A percentile compares a stretch with the other conserved stretches of the same genome.
Conservation (phyloP, 2,329 filamentous ascomycete species). For the Aspergillus hortae region DNA sequence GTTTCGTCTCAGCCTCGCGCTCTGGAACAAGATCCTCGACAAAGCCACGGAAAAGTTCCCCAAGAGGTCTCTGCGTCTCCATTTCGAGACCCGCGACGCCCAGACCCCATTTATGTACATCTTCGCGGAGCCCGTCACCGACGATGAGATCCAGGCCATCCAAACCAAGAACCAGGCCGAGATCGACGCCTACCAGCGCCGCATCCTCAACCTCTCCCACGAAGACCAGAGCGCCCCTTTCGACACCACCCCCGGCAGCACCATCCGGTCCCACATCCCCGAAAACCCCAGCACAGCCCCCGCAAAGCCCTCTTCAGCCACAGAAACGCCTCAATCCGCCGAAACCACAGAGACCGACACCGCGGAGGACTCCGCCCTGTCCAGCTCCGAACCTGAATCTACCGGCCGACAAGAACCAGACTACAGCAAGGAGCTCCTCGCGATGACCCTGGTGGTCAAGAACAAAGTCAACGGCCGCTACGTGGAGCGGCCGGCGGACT, state of each 20-base stretch:
- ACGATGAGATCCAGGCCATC: slow-evolving; percentile 68
- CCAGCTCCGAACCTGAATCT: not conserved
- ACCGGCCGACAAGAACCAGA: slow-evolving; percentile 4
- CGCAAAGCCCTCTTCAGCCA: slow-evolving; percentile 2
- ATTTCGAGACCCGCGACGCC: slow-evolving; percentile 71
- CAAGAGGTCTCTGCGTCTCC: slow-evolving; percentile 67
- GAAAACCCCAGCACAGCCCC: not conserved
- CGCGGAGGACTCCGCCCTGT: not conserved
- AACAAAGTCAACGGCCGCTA: slow-evolving; percentile 67
- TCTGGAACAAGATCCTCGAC: slow-evolving; percentile 78
- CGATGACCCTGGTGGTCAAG: slow-evolving; percentile 67
- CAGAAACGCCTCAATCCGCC: not conserved
- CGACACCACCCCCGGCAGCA: too few species aligned
- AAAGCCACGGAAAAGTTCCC: slow-evolving; percentile 73
- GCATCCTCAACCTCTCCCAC: slow-evolving; percentile 35
- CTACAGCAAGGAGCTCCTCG: slow-evolving; percentile 49
- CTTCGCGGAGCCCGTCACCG: slow-evolving; percentile 78
- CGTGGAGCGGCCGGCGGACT: slow-evolving; percentile 57
- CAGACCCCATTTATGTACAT: slow-evolving; percentile 73
- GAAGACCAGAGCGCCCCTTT: slow-evolving; percentile 8
- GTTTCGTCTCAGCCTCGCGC: slow-evolving; percentile 73
- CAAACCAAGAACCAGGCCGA: slow-evolving; percentile 64
- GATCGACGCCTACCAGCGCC: slow-evolving; percentile 65
- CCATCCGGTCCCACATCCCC: too few species aligned
- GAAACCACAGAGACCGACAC: not conserved